phyloP scores from a whole-genome alignment of 2,329 filamentous ascomycete species.

The Lojkania enalia region DNA sequence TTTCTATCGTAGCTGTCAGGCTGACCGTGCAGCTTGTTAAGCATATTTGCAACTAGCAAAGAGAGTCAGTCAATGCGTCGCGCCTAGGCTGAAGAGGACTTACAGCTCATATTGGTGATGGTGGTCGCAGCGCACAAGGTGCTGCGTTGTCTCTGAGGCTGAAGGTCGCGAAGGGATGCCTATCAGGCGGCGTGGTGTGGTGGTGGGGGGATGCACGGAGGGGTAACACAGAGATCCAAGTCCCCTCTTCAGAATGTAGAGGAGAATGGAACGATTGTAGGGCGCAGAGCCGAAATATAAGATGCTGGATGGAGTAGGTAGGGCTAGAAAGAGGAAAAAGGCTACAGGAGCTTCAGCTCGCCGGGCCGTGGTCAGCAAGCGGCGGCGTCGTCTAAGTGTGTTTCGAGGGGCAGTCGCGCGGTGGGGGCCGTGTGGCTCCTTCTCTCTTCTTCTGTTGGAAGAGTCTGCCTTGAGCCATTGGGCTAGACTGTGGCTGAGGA shows the following conservation, averaged over 20 bases:
- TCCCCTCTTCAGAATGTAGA: too few relatives aligned
- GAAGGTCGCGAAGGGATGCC: constrained; percentile 33
- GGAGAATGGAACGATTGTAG: background rate
- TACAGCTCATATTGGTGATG: constrained; percentile 42
- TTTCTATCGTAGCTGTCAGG: constrained; percentile 99
- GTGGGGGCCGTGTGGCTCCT: constrained; percentile 19
- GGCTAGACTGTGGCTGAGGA: background rate
- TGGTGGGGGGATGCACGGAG: constrained; percentile 25
- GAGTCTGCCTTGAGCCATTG: too few relatives aligned
- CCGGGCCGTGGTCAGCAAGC: constrained; percentile 23
- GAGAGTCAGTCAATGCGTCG: constrained; percentile 20
- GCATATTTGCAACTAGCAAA: constrained; percentile 76
- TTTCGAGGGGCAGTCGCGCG: constrained; percentile 22
- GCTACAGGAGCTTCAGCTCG: constrained; percentile 25
- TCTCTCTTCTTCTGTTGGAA: too few relatives aligned
- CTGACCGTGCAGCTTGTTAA: constrained; percentile 94
- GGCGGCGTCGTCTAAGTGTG: constrained; percentile 13
- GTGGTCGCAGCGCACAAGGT: constrained; percentile 28
- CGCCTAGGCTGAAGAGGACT: constrained; percentile 21
- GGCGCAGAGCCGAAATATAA: background rate
- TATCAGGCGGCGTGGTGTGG: constrained; percentile 35
- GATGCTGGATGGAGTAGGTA: background rate
- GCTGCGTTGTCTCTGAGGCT: constrained; percentile 35
- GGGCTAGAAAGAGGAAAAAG: background rate
- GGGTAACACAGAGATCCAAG: constrained; percentile 27